Percentiles rank a stretch among this genome's conserved stretches.
Conservation (phyloP, 2,329 filamentous ascomycete species). For the Scytalidium lignicola region DNA sequence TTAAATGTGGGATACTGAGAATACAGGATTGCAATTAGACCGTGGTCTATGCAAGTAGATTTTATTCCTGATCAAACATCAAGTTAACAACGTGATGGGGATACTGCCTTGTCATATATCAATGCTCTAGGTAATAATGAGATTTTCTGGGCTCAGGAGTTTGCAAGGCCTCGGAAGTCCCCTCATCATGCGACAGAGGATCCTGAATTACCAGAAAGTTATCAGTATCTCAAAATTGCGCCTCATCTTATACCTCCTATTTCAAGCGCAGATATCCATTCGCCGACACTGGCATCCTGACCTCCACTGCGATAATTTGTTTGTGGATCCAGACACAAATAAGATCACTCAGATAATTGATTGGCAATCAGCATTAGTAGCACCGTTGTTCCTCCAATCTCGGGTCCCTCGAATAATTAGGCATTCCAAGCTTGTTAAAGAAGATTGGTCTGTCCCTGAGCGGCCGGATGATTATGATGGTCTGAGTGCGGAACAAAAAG, state of each 20-base stretch:
- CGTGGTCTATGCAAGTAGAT: constrained; percentile 15
- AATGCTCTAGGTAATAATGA: constrained; percentile 12
- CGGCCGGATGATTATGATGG: constrained; percentile 35
- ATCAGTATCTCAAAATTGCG: constrained; percentile 12
- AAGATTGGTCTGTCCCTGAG: constrained; percentile 20
- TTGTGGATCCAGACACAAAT: constrained; percentile 33
- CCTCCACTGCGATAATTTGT: constrained; percentile 36
- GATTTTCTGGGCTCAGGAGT: constrained; percentile 12
- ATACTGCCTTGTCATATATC: constrained; percentile 12
- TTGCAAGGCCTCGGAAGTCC: constrained; percentile 9
- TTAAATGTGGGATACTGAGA: constrained; percentile 12
- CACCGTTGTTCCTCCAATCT: constrained; percentile 10
- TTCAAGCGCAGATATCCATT: background rate
- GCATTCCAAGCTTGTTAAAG: constrained; percentile 1
- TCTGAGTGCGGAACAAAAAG: constrained; percentile 37
- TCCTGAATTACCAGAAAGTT: constrained; percentile 12
- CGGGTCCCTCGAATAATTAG: constrained; percentile 10
- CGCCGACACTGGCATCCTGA: constrained; percentile 31
- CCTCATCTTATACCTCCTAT: constrained; percentile 7
- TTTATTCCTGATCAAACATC: constrained; percentile 2
- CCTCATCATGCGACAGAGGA: constrained; percentile 7
- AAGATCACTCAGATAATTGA: constrained; percentile 34
- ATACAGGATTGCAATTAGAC: constrained; percentile 13
- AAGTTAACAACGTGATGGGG: constrained; percentile 9
- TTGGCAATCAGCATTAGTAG: constrained; percentile 29